A percentile compares a stretch with the other conserved stretches of the same genome.
These are phyloP conservation scores for Clavispora santaluciae DNA, from an alignment of 805 yeast genomes.

Conservation along the genomic window DNA sequence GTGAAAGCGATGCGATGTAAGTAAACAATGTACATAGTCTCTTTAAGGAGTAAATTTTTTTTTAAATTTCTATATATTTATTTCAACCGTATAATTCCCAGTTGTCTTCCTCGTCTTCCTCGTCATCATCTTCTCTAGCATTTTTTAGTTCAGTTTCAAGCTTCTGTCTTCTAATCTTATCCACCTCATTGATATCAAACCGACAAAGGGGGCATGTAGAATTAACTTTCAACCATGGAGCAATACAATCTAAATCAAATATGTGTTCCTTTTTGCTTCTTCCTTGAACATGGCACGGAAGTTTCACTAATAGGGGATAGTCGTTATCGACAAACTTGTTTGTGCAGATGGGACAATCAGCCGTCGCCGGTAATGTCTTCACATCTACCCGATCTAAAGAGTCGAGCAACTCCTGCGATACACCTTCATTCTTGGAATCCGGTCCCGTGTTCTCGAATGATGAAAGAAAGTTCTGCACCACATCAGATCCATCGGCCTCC, in stretches of 20 bases:
- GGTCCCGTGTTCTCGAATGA: constrained; percentile 15
- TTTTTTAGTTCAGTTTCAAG: constrained; percentile 31
- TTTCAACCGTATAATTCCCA: constrained; percentile 83
- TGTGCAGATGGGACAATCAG: constrained; percentile 84
- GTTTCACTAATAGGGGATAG: constrained; percentile 72
- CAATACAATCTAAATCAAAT: constrained; percentile 86
- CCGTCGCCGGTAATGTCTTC: constrained; percentile 37
- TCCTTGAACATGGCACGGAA: constrained; percentile 54
- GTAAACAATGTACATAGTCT: constrained; percentile 7
- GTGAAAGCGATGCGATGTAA: not conserved
- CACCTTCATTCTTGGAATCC: constrained; percentile 37
- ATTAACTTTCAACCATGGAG: constrained; percentile 78
- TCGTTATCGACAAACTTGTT: constrained; percentile 63
- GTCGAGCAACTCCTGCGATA: constrained; percentile 67
- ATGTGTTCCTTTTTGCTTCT: constrained; percentile 45
- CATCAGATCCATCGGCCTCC: constrained; percentile 25
- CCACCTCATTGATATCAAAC: constrained; percentile 51
- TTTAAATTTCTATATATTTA: not conserved
- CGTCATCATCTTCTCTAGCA: constrained; percentile 46
- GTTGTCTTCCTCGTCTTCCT: constrained; percentile 43
- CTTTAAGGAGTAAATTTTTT: not conserved
- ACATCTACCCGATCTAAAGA: constrained; percentile 62
- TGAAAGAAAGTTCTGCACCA: constrained; percentile 25
- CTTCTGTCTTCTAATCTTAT: constrained; percentile 23
- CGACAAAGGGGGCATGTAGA: constrained; percentile 86